Evolutionary conservation across 192 early-diverging fungal species (phyloP).

Genomic region (Lobosporangium transversale): DNA sequence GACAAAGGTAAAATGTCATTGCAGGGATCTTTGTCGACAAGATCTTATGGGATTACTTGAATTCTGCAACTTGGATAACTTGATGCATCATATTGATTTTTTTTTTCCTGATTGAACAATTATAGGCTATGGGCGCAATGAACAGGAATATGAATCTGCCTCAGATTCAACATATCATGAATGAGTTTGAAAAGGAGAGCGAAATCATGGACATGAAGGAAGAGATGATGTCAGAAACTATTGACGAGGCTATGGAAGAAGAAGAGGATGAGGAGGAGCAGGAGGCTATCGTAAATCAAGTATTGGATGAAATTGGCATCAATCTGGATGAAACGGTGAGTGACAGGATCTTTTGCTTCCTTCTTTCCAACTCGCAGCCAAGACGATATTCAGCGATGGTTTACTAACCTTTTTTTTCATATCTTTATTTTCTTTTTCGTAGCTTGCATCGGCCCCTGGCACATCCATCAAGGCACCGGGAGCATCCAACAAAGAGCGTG

Average conservation of each 20-base stretch:
- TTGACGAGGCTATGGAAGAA: constrained; percentile 96
- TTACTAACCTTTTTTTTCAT: no score
- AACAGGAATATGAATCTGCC: constrained; percentile 95
- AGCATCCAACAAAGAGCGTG: constrained; percentile 49
- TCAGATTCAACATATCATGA: constrained; percentile 93
- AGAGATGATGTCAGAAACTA: constrained; percentile 97
- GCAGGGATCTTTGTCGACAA: no score
- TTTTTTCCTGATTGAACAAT: background rate
- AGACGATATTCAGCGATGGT: no score
- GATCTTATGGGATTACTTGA: no score
- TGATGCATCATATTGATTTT: no score
- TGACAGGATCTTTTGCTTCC: background rate
- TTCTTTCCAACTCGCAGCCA: no score
- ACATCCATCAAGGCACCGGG: constrained; percentile 54
- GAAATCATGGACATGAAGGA: constrained; percentile 99
- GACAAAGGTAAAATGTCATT: constrained; percentile 84
- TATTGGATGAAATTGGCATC: constrained; percentile 97
- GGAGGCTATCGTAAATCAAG: constrained; percentile 91
- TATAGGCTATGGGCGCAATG: constrained; percentile 94
- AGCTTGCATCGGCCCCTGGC: constrained; percentile 61
- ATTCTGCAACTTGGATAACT: no score
- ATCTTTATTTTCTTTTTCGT: background rate
- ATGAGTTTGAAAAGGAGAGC: constrained; percentile 95
- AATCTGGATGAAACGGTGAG: constrained; percentile 76
- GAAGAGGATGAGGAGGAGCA: constrained; percentile 92